These are phyloP conservation scores for Chaetomium cochliodes DNA, from an alignment of 495 filamentous ascomycete genomes.

Conservation along the genomic window DNA sequence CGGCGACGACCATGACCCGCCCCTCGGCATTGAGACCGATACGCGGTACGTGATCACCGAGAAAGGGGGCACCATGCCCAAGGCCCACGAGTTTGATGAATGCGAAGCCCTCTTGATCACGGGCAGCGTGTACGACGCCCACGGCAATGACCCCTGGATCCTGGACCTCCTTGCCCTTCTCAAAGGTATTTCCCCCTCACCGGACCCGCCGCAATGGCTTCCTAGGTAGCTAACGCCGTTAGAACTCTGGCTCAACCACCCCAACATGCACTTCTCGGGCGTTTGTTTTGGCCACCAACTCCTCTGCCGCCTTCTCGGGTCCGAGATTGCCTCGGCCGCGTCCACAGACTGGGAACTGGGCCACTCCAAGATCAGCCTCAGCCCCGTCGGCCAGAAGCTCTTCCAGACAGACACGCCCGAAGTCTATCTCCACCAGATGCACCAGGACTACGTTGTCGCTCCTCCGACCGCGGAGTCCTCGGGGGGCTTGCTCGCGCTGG, in stretches of 20 bases:
- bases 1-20: constrained; percentile 32
- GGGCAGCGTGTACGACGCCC: constrained; percentile 56
- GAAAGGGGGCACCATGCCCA: constrained; percentile 32
- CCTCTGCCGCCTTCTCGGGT: constrained; percentile 69
- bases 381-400: constrained; percentile 63
- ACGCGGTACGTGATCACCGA: constrained; percentile 32
- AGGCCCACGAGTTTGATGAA: constrained; percentile 25
- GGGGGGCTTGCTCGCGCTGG: constrained; percentile 53
- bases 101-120: constrained; percentile 68
- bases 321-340: constrained; percentile 57
- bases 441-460: constrained; percentile 70
- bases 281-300: constrained; percentile 90
- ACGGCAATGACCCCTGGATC: constrained; percentile 71
- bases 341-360: constrained; percentile 72
- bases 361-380: constrained; percentile 65
- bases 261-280: constrained; percentile 59
- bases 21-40: constrained; percentile 33
- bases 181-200: constrained; percentile 18
- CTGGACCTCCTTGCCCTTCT: constrained; percentile 36
- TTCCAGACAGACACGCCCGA: constrained; percentile 59
- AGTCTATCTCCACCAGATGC: constrained; percentile 72
- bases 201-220: background rate
- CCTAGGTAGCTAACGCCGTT: background rate
- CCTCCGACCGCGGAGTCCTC: constrained; percentile 34
- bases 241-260: constrained; percentile 38